These are phyloP conservation scores for Penicillium macrosclerotiorum DNA, from an alignment of 495 filamentous ascomycete species.

Conservation along the genomic window DNA sequence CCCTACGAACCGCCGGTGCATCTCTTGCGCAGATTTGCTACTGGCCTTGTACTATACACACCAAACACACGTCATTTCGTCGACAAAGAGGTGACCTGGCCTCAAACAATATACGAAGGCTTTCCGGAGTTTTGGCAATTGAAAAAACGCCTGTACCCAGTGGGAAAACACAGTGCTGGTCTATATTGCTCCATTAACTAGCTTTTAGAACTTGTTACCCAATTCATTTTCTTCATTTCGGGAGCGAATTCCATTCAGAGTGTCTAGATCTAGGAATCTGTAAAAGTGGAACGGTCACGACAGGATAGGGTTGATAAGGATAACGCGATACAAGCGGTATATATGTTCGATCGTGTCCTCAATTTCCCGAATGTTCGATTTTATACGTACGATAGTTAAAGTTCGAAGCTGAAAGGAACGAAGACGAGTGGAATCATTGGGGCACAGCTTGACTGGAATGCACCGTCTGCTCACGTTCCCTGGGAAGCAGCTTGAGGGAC, in stretches of 20 bases:
- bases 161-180: slow-evolving; percentile 14
- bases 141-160: slow-evolving; percentile 23
- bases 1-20: slow-evolving; percentile 11
- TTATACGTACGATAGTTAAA: no score
- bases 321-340: slow-evolving; percentile 17
- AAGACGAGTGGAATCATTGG: neutral
- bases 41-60: slow-evolving; percentile 37
- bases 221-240: slow-evolving; percentile 20
- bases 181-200: slow-evolving; percentile 31
- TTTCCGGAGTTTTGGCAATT: slow-evolving; percentile 41
- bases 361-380: no score
- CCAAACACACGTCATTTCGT: neutral
- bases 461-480: neutral
- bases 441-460: neutral
- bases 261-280: neutral
- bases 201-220: slow-evolving; percentile 21
- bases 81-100: slow-evolving; percentile 6
- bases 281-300: slow-evolving; percentile 12
- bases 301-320: slow-evolving; percentile 12
- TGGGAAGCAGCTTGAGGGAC: slow-evolving; percentile 14
- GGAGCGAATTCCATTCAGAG: slow-evolving; percentile 1
- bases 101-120: slow-evolving; percentile 27
- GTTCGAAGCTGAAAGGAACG: no score
- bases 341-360: no score
- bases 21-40: neutral